Percentiles rank a stretch among this genome's conserved stretches.
Evolutionary conservation across 2,329 filamentous ascomycete species (phyloP).

Genomic region (Hypoxylon sp.): DNA sequence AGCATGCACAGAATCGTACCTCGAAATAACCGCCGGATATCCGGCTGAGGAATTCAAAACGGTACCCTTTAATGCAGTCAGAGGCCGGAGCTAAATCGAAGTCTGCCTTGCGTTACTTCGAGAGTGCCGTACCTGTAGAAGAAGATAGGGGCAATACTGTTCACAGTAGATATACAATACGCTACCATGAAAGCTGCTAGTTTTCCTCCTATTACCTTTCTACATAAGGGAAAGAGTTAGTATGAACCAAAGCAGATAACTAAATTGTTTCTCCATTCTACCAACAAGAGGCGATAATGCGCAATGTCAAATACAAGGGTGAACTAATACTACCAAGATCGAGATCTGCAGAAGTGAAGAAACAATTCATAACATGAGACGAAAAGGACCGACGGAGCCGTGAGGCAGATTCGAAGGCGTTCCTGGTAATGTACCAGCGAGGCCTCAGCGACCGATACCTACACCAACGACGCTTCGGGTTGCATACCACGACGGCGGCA

Average conservation of each 20-base stretch:
- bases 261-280: too few relatives aligned
- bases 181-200: background rate
- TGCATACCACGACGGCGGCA: slow-evolving; percentile 3
- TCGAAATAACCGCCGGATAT: background rate
- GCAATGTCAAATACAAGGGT: background rate
- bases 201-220: background rate
- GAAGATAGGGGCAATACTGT: too few relatives aligned
- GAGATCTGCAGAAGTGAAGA: background rate
- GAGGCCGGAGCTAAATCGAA: background rate
- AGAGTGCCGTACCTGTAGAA: too few relatives aligned
- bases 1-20: background rate
- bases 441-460: background rate
- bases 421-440: background rate
- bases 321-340: background rate
- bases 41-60: background rate
- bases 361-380: background rate
- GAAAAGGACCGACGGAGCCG: slow-evolving; percentile 10
- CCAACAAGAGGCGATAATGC: background rate
- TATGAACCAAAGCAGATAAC: background rate
- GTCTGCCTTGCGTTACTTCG: too few relatives aligned
- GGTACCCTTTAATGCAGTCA: background rate
- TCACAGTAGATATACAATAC: background rate
- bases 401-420: slow-evolving; percentile 30
- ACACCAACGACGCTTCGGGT: too few relatives aligned
- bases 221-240: background rate